Base-by-base conservation (phyloP, 1,284 basidiomycete genomes). In the Ceratobasidium sp. region DNA sequence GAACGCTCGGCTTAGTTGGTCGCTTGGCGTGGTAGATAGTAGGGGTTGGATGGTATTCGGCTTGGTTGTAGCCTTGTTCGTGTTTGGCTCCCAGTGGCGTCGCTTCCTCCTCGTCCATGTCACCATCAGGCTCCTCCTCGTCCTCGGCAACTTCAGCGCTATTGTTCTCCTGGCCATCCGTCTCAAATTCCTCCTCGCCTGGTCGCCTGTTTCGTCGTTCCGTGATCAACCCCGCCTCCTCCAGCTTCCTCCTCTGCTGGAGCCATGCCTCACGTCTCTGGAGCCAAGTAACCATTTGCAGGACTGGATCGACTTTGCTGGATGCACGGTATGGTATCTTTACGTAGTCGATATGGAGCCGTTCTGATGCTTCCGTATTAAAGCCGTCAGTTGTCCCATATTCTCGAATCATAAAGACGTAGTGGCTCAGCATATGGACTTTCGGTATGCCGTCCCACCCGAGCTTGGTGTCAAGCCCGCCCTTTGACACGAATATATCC, bases 271-370 rank as follows among this genome's bases (percentile, higher is more conserved):
- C 62, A 4, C 52, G 19, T 32, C 64, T n/a, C 22, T 59, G 40
- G 19, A 77, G 64, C 51, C 51, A 61, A 19, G 44, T 34, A 3
- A 56, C 43, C 71, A 76, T 76, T 43, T 77, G 76, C 5, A 17
- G 34, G 17, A 49, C 19, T 7, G 34, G 17, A 11, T 77, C 62
- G 5, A 49, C 46, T 34, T 61, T 34, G 46, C 57, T 77, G 25
- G 65, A 69, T 32, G 52, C 62, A 7, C 65, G n/a, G 43, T 76
- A 77, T 9, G 65, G 56, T 8, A 66, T 25, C 32, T 77, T 77
- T n/a, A 67, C 77, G 17, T 56, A 64, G 37, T 76, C 74, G 5
- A 57, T 77, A n/a, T n/a, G n/a, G n/a, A n/a, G n/a, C n/a, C n/a
- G n/a, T n/a, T n/a, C n/a, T n/a, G n/a, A n/a, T n/a, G 32, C 29